Conservation (phyloP, 208 protist species). For the Trypanosoma cruzi region DNA sequence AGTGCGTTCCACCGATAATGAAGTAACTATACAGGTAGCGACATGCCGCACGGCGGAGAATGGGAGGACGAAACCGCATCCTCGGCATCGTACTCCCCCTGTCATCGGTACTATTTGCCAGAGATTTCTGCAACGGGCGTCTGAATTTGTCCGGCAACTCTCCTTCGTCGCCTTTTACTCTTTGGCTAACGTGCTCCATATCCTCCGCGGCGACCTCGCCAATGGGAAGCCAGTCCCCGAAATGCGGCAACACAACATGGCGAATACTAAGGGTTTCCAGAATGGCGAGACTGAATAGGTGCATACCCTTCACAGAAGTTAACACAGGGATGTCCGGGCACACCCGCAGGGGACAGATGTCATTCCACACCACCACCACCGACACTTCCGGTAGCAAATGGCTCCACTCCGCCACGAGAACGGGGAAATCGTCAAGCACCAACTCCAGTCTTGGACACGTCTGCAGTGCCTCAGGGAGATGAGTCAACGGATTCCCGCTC, state of each 20-base stretch:
- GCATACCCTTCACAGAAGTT: slow-evolving; percentile 15
- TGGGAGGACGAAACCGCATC: slow-evolving; percentile 19
- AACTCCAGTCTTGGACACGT: slow-evolving; percentile 63
- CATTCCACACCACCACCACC: slow-evolving; percentile 72
- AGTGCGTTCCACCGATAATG: slow-evolving; percentile 42
- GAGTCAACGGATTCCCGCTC: slow-evolving; percentile 60
- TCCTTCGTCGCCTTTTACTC: background rate
- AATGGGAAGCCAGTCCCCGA: slow-evolving; percentile 6
- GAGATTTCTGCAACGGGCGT: slow-evolving; percentile 3
- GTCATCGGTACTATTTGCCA: background rate
- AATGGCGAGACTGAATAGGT: slow-evolving; percentile 15
- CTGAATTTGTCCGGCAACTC: background rate
- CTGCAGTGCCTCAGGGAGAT: slow-evolving; percentile 53
- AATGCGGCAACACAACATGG: slow-evolving; percentile 12
- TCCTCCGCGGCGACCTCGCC: background rate
- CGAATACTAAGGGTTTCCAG: slow-evolving; percentile 8
- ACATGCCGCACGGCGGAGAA: slow-evolving; percentile 36
- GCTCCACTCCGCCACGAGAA: slow-evolving; percentile 73
- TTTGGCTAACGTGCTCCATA: slow-evolving; percentile 4
- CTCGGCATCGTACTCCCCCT: background rate
- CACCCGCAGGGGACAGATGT: slow-evolving; percentile 60
- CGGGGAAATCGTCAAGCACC: slow-evolving; percentile 69
- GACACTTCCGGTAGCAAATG: slow-evolving; percentile 25
- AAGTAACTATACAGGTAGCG: slow-evolving; percentile 62
- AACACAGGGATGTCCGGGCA: slow-evolving; percentile 9